A percentile compares a stretch with the other conserved stretches of the same genome.
These are phyloP conservation scores for Saccharomyces mikatae DNA, from an alignment of 805 yeast genomes.

Conservation along the genomic window DNA sequence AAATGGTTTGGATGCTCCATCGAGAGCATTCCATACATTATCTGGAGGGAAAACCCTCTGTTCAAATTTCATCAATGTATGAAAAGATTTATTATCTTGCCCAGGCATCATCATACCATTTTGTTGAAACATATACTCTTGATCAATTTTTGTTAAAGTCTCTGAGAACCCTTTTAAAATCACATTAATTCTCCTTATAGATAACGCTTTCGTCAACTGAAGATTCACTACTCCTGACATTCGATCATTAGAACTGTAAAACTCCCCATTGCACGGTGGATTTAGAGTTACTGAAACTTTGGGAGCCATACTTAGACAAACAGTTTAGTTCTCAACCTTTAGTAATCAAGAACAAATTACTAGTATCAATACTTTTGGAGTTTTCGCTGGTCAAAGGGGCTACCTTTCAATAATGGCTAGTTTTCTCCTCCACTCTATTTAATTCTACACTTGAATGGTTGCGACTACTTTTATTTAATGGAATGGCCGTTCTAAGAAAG, in stretches of 20 bases:
- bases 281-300: constrained; percentile 13
- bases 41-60: constrained; percentile 28
- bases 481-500: background rate
- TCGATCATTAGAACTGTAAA: constrained; percentile 23
- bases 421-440: background rate
- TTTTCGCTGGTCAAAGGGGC: background rate
- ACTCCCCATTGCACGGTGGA: constrained; percentile 26
- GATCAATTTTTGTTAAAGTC: constrained; percentile 21
- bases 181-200: constrained; percentile 35
- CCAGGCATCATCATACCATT: constrained; percentile 22
- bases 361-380: background rate
- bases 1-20: constrained; percentile 24
- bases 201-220: constrained; percentile 17
- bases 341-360: background rate
- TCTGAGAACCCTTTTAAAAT: constrained; percentile 40
- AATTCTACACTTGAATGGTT: background rate
- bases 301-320: constrained; percentile 16
- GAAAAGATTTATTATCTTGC: constrained; percentile 23
- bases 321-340: background rate
- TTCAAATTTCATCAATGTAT: constrained; percentile 15
- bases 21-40: constrained; percentile 27
- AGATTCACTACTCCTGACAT: constrained; percentile 24
- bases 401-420: background rate
- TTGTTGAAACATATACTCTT: constrained; percentile 15
- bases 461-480: background rate